These are phyloP conservation scores for Fusarium pseudocircinatum DNA, from an alignment of 2,329 filamentous ascomycete species.

Conservation along the genomic window DNA sequence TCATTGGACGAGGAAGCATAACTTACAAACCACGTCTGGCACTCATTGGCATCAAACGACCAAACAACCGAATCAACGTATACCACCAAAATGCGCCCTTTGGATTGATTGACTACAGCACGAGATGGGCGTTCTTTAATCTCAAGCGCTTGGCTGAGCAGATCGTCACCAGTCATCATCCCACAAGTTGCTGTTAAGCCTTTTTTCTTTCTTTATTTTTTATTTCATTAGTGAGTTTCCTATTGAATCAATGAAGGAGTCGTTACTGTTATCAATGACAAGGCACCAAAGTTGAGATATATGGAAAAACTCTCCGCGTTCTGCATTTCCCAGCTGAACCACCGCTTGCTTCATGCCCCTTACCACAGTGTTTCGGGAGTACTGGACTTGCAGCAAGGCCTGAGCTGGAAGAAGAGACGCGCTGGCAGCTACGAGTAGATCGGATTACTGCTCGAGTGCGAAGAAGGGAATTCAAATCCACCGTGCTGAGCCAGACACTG, in stretches of 20 bases:
- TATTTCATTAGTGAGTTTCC: not conserved
- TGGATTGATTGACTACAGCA: conserved; percentile 11
- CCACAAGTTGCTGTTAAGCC: conserved; percentile 55
- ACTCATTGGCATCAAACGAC: conserved; percentile 52
- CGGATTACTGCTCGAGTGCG: conserved; percentile 55
- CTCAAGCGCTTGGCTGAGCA: conserved; percentile 48
- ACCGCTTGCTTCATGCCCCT: conserved; percentile 60
- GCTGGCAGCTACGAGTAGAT: conserved; percentile 46
- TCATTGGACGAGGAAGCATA: not conserved
- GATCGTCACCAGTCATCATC: conserved; percentile 46
- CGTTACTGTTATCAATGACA: conserved; percentile 55
- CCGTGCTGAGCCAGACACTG: conserved; percentile 36
- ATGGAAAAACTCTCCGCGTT: conserved; percentile 55
- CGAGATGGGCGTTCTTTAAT: conserved; percentile 45
- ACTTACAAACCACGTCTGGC: conserved; percentile 58
- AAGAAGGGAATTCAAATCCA: conserved; percentile 62
- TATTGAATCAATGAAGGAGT: not conserved
- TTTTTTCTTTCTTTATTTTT: conserved; percentile 4
- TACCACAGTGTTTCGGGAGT: conserved; percentile 50
- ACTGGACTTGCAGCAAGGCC: conserved; percentile 56
- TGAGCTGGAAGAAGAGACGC: conserved; percentile 52
- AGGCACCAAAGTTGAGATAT: conserved; percentile 60
- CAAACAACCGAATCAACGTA: conserved; percentile 51
- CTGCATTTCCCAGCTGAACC: conserved; percentile 50
- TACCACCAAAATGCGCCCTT: conserved; percentile 48